phyloP scores from a whole-genome alignment of 805 yeast genomes.

The Cyberlindnera misumaiensis region DNA sequence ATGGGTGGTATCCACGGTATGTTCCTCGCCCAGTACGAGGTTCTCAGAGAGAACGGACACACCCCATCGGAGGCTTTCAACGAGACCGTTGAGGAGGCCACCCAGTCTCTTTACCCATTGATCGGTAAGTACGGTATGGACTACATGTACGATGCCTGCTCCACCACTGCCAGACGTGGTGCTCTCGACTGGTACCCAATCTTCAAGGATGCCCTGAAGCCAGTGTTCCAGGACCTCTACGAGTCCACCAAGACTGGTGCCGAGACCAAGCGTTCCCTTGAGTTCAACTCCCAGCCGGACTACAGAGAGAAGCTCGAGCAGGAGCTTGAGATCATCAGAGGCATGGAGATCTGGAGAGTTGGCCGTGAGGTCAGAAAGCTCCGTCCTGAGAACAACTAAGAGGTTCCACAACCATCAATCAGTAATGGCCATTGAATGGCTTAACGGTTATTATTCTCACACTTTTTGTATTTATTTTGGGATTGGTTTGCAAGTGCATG shows the following conservation, averaged over 20 bases:
- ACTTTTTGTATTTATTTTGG: constrained; percentile 16
- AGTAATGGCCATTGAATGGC: constrained; percentile 26
- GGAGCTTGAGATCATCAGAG: constrained; percentile 90
- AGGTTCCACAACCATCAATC: constrained; percentile 10
- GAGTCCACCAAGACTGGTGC: constrained; percentile 91
- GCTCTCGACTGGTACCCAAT: constrained; percentile 99
- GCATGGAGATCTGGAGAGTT: constrained; percentile 98
- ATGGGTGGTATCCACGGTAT: constrained; percentile 99
- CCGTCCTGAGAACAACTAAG: constrained; percentile 97
- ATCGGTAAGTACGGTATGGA: constrained; percentile 99
- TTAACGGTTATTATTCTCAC: constrained; percentile 9
- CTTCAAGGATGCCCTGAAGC: constrained; percentile 98
- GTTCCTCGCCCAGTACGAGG: constrained; percentile 99
- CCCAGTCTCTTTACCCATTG: constrained; percentile 98
- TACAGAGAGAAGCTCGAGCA: constrained; percentile 94
- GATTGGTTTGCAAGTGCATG: constrained; percentile 24
- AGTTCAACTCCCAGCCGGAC: constrained; percentile 96
- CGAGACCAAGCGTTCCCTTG: constrained; percentile 97
- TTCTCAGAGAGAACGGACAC: constrained; percentile 98
- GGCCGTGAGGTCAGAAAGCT: constrained; percentile 99
- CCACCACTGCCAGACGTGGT: constrained; percentile 99
- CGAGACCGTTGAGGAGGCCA: constrained; percentile 99
- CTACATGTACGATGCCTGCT: constrained; percentile 99
- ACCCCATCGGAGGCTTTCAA: constrained; percentile 99
- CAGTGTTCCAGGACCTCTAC: constrained; percentile 95